These are phyloP conservation scores for Chaetomium olivaceum DNA, from an alignment of 2,329 filamentous ascomycete species.

Conservation along the genomic window DNA sequence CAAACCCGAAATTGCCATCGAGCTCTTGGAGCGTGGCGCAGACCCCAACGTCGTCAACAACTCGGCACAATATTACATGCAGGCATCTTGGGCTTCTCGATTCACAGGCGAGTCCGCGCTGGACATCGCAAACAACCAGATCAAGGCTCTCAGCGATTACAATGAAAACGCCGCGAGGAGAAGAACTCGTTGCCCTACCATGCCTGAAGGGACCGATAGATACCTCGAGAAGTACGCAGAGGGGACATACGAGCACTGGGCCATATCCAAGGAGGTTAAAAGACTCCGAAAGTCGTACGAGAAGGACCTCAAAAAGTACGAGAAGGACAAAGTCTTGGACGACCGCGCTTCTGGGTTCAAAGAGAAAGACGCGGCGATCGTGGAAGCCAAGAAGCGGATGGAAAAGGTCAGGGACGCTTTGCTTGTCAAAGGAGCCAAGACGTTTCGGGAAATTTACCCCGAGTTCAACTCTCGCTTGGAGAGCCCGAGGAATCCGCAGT, in stretches of 20 bases:
- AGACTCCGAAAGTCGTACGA: constrained; percentile 39
- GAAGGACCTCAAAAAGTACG: constrained; percentile 38
- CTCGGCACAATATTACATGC: constrained; percentile 40
- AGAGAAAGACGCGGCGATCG: constrained; percentile 59
- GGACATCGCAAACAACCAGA: constrained; percentile 58
- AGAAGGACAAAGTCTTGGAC: constrained; percentile 40
- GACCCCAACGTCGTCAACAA: constrained; percentile 63
- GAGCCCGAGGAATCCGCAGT: neutral
- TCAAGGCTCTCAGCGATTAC: constrained; percentile 53
- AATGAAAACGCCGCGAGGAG: constrained; percentile 36
- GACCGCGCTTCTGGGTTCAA: constrained; percentile 35
- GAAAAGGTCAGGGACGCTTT: constrained; percentile 57
- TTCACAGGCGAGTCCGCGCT: constrained; percentile 53
- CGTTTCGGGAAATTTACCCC: constrained; percentile 65
- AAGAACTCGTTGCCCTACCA: constrained; percentile 38
- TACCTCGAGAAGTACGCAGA: constrained; percentile 54
- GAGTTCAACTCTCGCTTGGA: constrained; percentile 43
- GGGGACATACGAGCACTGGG: constrained; percentile 63
- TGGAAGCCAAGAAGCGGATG: constrained; percentile 52
- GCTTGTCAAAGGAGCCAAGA: constrained; percentile 62
- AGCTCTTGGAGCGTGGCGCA: constrained; percentile 63
- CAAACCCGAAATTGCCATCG: constrained; percentile 50
- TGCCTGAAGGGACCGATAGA: constrained; percentile 45
- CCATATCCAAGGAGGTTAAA: constrained; percentile 45
- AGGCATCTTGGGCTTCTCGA: constrained; percentile 38